Evolutionary conservation across 345 rosid species (phyloP).

Genomic region (Aquilaria sinensis): DNA sequence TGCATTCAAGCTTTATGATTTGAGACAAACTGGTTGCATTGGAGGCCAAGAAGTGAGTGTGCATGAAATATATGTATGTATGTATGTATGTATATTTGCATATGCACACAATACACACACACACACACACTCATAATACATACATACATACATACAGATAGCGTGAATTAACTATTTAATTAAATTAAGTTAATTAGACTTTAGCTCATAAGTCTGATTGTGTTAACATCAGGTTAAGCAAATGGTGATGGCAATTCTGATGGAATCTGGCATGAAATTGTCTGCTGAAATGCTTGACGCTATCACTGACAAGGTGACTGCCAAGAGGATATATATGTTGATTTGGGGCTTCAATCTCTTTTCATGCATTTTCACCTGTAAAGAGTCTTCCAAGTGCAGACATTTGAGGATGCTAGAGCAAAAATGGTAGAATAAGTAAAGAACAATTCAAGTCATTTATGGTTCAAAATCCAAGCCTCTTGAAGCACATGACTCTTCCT

Average conservation of each 20-base stretch:
- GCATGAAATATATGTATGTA: not conserved
- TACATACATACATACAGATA: too few species aligned
- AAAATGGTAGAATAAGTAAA: constrained; percentile 59
- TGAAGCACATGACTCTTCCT: constrained; percentile 84
- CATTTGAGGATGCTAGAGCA: constrained; percentile 67
- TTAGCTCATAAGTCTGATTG: not conserved
- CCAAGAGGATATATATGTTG: too few species aligned
- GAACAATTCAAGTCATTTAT: constrained; percentile 65
- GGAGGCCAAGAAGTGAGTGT: constrained; percentile 76
- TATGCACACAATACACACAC: too few species aligned
- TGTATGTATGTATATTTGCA: too few species aligned
- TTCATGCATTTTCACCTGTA: too few species aligned
- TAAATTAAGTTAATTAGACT: not conserved
- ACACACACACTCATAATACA: too few species aligned
- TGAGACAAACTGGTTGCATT: constrained; percentile 76
- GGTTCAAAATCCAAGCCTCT: constrained; percentile 44
- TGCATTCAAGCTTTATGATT: constrained; percentile 79
- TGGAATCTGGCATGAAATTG: constrained; percentile 53
- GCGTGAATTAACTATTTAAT: too few species aligned
- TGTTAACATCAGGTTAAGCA: constrained; percentile 55
- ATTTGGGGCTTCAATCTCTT: too few species aligned
- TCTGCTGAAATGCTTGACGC: constrained; percentile 55
- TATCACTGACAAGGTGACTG: constrained; percentile 57
- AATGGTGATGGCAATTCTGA: constrained; percentile 71
- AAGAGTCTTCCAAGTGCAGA: constrained; percentile 27